Conservation (phyloP, 2,329 filamentous ascomycete genomes). For the Metarhizium sp. region DNA sequence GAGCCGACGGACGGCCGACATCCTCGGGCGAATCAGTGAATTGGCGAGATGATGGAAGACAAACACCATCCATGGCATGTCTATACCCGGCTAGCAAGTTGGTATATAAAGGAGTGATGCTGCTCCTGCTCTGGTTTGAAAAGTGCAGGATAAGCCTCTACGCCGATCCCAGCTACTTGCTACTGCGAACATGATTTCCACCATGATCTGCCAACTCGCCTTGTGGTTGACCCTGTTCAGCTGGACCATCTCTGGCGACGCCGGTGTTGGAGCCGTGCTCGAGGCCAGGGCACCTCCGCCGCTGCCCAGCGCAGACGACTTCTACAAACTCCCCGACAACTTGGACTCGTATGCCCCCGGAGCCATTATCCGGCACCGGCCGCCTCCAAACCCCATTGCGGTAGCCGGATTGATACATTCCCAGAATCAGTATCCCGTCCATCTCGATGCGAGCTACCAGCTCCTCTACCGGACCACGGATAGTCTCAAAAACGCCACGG, state of each 20-base stretch:
- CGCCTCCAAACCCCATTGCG: background rate
- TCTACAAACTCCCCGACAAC: background rate
- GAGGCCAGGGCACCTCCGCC: background rate
- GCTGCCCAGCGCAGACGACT: background rate
- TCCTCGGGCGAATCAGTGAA: too few relatives aligned
- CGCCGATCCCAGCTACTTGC: too few relatives aligned
- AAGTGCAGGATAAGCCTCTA: too few relatives aligned
- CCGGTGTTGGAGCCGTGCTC: background rate
- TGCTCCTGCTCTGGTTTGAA: too few relatives aligned
- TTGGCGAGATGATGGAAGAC: too few relatives aligned
- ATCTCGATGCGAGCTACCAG: conserved; percentile 17
- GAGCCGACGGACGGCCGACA: too few relatives aligned
- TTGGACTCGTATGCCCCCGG: background rate
- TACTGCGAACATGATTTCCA: background rate
- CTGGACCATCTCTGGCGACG: background rate
- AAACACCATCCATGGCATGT: too few relatives aligned
- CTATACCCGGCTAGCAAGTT: too few relatives aligned
- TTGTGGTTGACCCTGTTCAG: background rate
- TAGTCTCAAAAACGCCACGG: conserved; percentile 22
- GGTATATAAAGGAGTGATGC: too few relatives aligned
- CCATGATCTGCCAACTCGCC: background rate
- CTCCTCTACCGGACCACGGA: conserved; percentile 31
- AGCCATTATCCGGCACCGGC: background rate
- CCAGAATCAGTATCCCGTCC: background rate
- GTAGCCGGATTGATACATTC: too few relatives aligned